Conservation (phyloP, 2,329 filamentous ascomycete species). For the Venturia pyrina region DNA sequence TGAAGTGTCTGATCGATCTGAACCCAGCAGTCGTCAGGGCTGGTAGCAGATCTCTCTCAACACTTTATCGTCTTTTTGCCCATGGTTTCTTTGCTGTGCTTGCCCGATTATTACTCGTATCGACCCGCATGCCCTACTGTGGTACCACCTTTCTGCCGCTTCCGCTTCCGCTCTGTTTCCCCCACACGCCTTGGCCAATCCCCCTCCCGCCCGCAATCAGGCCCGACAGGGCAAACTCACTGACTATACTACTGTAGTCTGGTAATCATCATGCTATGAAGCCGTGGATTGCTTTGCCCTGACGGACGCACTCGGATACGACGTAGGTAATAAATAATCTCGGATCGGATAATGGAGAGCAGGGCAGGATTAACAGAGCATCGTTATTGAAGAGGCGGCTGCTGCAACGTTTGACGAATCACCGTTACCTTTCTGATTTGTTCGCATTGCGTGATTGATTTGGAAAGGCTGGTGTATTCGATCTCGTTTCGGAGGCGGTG, state of each 20-base stretch:
- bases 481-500: background rate
- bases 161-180: background rate
- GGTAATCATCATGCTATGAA: background rate
- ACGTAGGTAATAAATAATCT: background rate
- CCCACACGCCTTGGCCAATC: background rate
- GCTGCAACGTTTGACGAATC: background rate
- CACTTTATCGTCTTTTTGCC: background rate
- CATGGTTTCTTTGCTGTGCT: background rate
- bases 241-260: background rate
- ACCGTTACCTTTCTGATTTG: background rate
- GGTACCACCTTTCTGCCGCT: background rate
- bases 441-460: background rate
- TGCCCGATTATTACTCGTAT: background rate
- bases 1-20: background rate
- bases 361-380: no score
- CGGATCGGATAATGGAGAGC: no score
- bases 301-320: background rate
- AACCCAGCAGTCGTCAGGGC: background rate
- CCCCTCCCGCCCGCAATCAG: background rate
- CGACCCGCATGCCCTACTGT: background rate
- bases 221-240: background rate
- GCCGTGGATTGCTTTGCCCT: background rate
- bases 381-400: background rate
- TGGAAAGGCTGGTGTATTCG: background rate
- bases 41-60: background rate